Evolutionary conservation across 2,329 filamentous ascomycete genomes (phyloP).

Genomic region (Xylaria sp.): DNA sequence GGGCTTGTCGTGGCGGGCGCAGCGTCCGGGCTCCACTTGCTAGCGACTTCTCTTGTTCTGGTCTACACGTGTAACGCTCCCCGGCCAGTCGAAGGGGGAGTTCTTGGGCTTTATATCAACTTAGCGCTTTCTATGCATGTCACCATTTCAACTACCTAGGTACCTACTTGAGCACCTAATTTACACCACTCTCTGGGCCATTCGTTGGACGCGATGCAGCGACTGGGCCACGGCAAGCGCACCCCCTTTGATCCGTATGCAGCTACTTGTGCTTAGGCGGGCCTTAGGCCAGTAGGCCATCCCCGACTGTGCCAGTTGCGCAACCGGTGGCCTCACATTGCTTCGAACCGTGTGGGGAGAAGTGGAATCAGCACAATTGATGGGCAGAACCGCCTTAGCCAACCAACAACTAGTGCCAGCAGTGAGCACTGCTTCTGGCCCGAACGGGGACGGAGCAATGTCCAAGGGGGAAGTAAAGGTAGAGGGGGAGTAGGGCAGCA

Average conservation of each 20-base stretch:
- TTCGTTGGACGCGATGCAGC: constrained; percentile 2
- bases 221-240: constrained; percentile 30
- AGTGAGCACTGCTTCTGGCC: constrained; percentile 26
- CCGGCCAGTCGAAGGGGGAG: constrained; percentile 31
- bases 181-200: neutral
- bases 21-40: constrained; percentile 22
- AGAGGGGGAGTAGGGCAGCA: constrained; percentile 36
- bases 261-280: neutral
- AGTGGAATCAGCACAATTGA: constrained; percentile 4
- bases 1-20: neutral
- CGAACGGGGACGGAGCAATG: constrained; percentile 18
- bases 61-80: constrained; percentile 35
- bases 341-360: constrained; percentile 14
- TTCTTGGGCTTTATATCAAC: constrained; percentile 20
- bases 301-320: constrained; percentile 9
- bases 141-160: neutral
- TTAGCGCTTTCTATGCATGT: neutral
- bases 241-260: constrained; percentile 21
- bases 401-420: constrained; percentile 30
- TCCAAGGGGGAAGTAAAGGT: constrained; percentile 34
- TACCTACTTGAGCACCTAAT: too few relatives aligned
- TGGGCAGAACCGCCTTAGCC: neutral
- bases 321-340: constrained; percentile 11
- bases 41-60: neutral
- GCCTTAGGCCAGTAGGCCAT: constrained; percentile 6